A percentile compares a stretch with the other conserved stretches of the same genome.
These are phyloP conservation scores for Daldinia decipiens DNA, from an alignment of 495 filamentous ascomycete species.

Conservation along the genomic window DNA sequence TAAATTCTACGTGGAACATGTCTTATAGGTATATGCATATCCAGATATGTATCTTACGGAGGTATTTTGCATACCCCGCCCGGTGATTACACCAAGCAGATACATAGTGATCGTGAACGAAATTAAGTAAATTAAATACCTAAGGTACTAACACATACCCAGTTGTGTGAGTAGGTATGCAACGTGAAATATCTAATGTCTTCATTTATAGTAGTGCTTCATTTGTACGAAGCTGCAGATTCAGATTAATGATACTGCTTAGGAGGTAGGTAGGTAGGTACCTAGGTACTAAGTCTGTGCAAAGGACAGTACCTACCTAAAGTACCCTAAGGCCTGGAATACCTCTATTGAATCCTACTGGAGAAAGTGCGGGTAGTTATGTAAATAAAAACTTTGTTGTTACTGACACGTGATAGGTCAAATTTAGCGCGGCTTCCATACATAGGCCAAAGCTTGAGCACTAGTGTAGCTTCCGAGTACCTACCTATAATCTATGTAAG, in stretches of 20 bases:
- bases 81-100: constrained; percentile 5
- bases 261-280: too few relatives aligned
- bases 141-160: background rate
- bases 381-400: constrained; percentile 1
- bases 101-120: background rate
- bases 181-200: background rate
- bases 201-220: background rate
- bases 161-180: background rate
- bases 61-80: background rate
- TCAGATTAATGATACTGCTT: background rate
- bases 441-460: too few relatives aligned
- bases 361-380: background rate
- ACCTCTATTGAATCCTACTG: background rate
- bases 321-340: background rate
- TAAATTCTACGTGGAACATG: background rate
- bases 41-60: constrained; percentile 1
- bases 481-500: too few relatives aligned
- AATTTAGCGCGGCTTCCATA: background rate
- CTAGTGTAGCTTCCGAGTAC: too few relatives aligned
- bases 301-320: background rate
- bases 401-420: background rate
- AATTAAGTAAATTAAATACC: too few relatives aligned
- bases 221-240: background rate
- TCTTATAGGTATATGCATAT: background rate
- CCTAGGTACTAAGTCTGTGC: too few relatives aligned